Percentiles rank a stretch among this genome's conserved stretches.
Conservation (phyloP, 768 basidiomycete species). For the Chlorophyllum brunneum region DNA sequence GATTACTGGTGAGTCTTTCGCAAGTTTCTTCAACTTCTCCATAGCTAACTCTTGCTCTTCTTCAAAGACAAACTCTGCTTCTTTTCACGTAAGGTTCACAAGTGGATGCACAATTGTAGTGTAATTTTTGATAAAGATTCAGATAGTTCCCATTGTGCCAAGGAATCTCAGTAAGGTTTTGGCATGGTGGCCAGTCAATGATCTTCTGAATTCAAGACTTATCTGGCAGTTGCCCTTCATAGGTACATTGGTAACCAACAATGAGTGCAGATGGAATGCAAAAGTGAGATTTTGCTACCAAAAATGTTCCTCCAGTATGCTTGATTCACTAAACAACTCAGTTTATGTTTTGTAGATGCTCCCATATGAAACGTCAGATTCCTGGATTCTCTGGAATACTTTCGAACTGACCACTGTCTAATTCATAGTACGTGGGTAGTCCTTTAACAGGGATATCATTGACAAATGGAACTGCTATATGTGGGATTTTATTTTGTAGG, state of each 20-base stretch:
- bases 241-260: constrained; percentile 29
- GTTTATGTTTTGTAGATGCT: constrained; percentile 13
- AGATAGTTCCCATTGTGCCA: constrained; percentile 21
- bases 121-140: constrained; percentile 27
- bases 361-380: constrained; percentile 29
- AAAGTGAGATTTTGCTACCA: constrained; percentile 23
- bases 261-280: constrained; percentile 4
- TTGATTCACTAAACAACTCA: constrained; percentile 19
- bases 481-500: constrained; percentile 25
- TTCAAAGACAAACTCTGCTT: constrained; percentile 24
- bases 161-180: constrained; percentile 23
- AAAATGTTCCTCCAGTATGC: constrained; percentile 27
- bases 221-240: constrained; percentile 27
- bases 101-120: constrained; percentile 17
- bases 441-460: constrained; percentile 30
- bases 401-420: background rate
- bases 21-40: constrained; percentile 9
- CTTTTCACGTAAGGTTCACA: constrained; percentile 17
- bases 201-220: constrained; percentile 22
- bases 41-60: constrained; percentile 6
- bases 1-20: constrained; percentile 11
- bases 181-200: constrained; percentile 23
- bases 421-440: constrained; percentile 26
- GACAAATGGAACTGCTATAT: constrained; percentile 22
- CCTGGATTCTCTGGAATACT: constrained; percentile 6